Base-by-base conservation (phyloP, 345 rosid genomes). In the Cardiospermum halicacabum region DNA sequence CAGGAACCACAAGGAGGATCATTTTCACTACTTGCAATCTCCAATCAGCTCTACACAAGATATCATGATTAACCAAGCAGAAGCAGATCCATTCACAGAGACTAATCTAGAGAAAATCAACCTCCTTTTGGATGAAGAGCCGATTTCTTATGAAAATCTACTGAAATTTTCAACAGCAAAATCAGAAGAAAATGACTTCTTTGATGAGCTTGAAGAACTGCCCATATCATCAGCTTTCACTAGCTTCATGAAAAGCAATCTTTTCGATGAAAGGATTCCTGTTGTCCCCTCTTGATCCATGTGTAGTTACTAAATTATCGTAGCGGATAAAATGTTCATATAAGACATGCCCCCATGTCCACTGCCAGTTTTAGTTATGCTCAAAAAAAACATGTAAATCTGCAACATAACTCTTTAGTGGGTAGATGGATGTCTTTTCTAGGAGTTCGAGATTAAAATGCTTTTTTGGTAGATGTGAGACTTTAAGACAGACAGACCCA, bases 141-240 rank as follows among this genome's bases (percentile, higher is more conserved):
- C 91, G 3, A 24, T 80, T 19, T 69, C 82, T 50, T 71, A 75
- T 25, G 65, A 66, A 45, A 57, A 43, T 47, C 43, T 67, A 28
- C 67, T 69, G 70, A 56, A 72, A 65, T 53, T 69, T 22, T 58
- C 78, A n/a, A 49, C 75, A 27, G 62, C 71, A 10, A 69, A 68
- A 74, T 60, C 78, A 56, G 89, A 80, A 60, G 86, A 80, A 48
- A 76, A 74, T 58, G 93, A 84, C 65, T 82, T 87, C 77, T 84
- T 87, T 56, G 88, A 87, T 66, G 93, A 87, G 76, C 88, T 87
- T 45, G 93, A 81, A 75, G 93, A 87, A 56, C 78, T 84, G 3
- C 83, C 85, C 62, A 68, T 73, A 19, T 67, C 81, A 45, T 81
- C 84, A 50, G 73, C 76, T 40, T 80, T 76, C 70, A 77, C 78